Base-by-base conservation (phyloP, 2,329 filamentous ascomycete species). In the Diaporthe humulicola region DNA sequence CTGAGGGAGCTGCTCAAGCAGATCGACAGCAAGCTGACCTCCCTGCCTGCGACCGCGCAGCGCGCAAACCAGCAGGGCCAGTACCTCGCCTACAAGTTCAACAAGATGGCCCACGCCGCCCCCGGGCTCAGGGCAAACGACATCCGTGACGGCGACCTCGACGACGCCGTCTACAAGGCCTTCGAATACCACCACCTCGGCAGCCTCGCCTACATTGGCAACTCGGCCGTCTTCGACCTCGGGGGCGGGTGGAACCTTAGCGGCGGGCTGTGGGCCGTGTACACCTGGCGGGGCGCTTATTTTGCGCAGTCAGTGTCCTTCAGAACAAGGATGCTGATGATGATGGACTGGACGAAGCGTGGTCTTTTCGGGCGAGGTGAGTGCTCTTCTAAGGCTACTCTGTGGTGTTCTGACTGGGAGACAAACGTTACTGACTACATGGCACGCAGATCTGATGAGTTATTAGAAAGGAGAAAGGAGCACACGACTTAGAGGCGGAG, bases 321-420 rank as follows among this genome's bases (percentile, higher is more conserved):
- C 75, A 88, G 97, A 78, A 99, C 97, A 36, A 91, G 96, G 77
- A 90, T 95, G 77, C 85, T 99, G 81, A 88, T 99, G 84, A 95
- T 95, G 25, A 98, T 99, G 97, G 97, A 99, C 83, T 99, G 97
- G 97, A 93, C 92, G n/a, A 99, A 98, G 90, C 90, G 97, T 82
- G 94, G 95, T 17, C 85, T 99, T 30, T 99, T 99, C 86, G 97
- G 97, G 78, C 90, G 97, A 92, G 97, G 96, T 98, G 85, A 87
- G 93, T 87, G 7, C 36, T 71, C 56, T 1, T 19, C 25, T 33
- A 73, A 36, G 9, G 7, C 28, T n/a, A 30, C 33, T 48, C n/a
- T 57, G 12, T 72, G 75, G 40, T 33, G 4, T 10, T 40, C 69
- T 8, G 17, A 1, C 17, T 28, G n/a, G 45, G 48, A 30, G 4